Conservation (phyloP, 768 basidiomycete genomes). For the Neoboletus subvelutipes region DNA sequence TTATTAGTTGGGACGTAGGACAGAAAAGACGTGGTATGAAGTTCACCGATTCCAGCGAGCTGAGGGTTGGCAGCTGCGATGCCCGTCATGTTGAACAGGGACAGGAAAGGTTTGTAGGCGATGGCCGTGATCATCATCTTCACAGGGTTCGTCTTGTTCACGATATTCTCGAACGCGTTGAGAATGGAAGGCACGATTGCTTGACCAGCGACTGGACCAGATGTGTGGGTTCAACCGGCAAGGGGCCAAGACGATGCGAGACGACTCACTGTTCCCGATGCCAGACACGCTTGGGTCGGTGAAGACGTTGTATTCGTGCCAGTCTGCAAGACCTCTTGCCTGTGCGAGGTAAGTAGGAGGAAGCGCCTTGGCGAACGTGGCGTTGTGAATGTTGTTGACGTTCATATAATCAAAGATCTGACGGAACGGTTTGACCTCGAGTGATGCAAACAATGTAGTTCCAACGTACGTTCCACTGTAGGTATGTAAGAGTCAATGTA, state of each 20-base stretch:
- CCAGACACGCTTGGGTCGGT: conserved; percentile 48
- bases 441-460: background rate
- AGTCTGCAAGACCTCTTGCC: conserved; percentile 64
- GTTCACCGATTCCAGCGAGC: conserved; percentile 57
- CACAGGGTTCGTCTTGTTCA: conserved; percentile 47
- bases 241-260: background rate
- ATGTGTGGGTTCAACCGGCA: background rate
- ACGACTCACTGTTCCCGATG: conserved; percentile 61
- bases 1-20: background rate
- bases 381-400: conserved; percentile 67
- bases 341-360: conserved; percentile 52
- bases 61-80: conserved; percentile 48
- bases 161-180: conserved; percentile 50
- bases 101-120: conserved; percentile 77
- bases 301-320: conserved; percentile 72
- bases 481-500: conserved; percentile 4
- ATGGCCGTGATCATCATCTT: conserved; percentile 60
- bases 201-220: conserved; percentile 57
- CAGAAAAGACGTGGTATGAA: background rate
- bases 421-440: background rate
- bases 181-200: conserved; percentile 64
- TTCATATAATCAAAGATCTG: conserved; percentile 76
- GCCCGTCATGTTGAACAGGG: conserved; percentile 75
- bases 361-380: conserved; percentile 46
- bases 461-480: conserved; percentile 46